Base-by-base conservation (phyloP, 2,329 filamentous ascomycete species). In the Claviceps digitariae region DNA sequence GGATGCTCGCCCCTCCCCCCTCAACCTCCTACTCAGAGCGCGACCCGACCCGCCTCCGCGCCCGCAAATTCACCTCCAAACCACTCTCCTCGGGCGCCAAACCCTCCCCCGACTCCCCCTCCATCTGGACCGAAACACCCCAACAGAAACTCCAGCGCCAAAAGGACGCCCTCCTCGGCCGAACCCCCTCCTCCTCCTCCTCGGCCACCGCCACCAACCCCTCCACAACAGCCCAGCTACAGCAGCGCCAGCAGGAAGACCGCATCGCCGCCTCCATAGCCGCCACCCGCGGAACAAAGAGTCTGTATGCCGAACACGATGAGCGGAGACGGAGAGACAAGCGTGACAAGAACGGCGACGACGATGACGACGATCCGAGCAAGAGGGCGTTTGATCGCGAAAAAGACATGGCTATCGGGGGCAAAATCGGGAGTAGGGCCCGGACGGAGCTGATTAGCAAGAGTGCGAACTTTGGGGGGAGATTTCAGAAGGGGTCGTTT, bases 281-380 rank as follows among this genome's bases (percentile, higher is more conserved):
- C 58, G 71, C 79, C 54, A 71, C 74, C 54, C 69, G 82, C 43
- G 77, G 76, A 3, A 76, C 71, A 2, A 76, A 72, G 64, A 83
- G 76, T 56, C 69, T 85, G 46, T 78, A 80, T 57, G 79, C 82
- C 27, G 74, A 82, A 58, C 79, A 83, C 60, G 73, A 73, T 41
- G 38, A 61, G 27, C 59, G 53, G 23, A 58, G 65, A 59, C 55
- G 67, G 64, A 63, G 58, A 62, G 46, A 70, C 70, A 56, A 69
- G 64, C 9, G 72, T 76, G n/a, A n/a, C n/a, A 57, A 81, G 87
- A 57, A 69, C 64, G 23, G 13, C 57, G 81, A 88, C 57, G 87
- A 93, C 23, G 91, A 96, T 57, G 87, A 93, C 21, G 91, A 96
- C 68, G 90, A 97, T 65, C 91, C 93, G 0, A 95, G 89, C 67